These are phyloP conservation scores for Yamadazyma takamatsuzukensis DNA, from an alignment of 805 yeast species.

Conservation along the genomic window DNA sequence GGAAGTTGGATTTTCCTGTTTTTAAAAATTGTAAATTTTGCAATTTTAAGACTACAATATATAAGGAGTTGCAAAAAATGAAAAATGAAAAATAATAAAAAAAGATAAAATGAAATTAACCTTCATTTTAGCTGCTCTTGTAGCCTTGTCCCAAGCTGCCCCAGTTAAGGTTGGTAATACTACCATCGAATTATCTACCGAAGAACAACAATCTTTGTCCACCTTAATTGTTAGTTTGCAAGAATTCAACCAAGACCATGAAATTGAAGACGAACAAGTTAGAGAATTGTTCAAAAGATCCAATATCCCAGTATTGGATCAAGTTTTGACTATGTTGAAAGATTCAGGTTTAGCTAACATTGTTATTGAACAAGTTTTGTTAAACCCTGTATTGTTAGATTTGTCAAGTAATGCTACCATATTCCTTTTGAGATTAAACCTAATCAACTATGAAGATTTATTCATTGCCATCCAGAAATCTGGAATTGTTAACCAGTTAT, in stretches of 20 bases:
- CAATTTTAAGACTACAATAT: neutral
- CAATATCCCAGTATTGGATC: conserved; percentile 21
- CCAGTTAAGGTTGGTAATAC: conserved; percentile 1
- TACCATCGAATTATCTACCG: conserved; percentile 1
- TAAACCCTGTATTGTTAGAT: conserved; percentile 18
- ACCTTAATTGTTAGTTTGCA: conserved; percentile 11
- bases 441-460: conserved; percentile 20
- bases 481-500: conserved; percentile 19
- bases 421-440: conserved; percentile 15
- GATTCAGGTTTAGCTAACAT: conserved; percentile 19
- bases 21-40: neutral
- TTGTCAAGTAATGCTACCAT: conserved; percentile 18
- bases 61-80: neutral
- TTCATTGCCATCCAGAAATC: conserved; percentile 23
- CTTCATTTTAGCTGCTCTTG: neutral
- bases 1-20: too few species aligned
- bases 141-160: conserved; percentile 4
- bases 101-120: conserved; percentile 34
- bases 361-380: conserved; percentile 20
- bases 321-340: conserved; percentile 16
- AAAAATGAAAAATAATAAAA: conserved; percentile 41
- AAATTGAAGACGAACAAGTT: conserved; percentile 4
- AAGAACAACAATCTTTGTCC: conserved; percentile 6
- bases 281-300: conserved; percentile 13
- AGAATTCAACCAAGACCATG: conserved; percentile 10